phyloP scores from a whole-genome alignment of 495 filamentous ascomycete genomes.

The Hapsidospora chrysogenum region DNA sequence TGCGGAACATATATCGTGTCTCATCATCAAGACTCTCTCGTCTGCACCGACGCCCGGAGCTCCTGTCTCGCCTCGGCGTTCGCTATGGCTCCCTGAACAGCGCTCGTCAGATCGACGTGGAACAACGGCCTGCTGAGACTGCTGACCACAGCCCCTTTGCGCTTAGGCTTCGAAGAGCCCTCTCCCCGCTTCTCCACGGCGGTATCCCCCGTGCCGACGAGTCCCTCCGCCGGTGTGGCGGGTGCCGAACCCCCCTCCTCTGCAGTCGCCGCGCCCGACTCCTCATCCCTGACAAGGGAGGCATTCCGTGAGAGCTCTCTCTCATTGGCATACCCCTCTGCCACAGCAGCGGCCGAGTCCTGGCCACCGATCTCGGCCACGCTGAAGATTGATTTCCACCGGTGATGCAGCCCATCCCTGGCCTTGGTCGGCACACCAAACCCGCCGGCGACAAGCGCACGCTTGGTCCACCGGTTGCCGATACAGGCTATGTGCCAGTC shows the following conservation, averaged over 20 bases:
- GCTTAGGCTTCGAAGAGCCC: constrained; percentile 1
- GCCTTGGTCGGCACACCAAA: constrained; percentile 69
- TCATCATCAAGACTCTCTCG: too few relatives aligned
- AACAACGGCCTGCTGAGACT: constrained; percentile 83
- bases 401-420: constrained; percentile 32
- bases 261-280: not conserved
- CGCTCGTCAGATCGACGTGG: constrained; percentile 87
- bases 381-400: constrained; percentile 94
- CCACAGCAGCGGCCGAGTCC: constrained; percentile 42
- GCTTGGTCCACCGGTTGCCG: constrained; percentile 96
- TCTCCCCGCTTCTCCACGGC: not conserved
- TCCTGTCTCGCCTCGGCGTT: constrained; percentile 44
- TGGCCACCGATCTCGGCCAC: constrained; percentile 75
- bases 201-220: not conserved
- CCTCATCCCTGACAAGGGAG: constrained; percentile 13
- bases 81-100: constrained; percentile 72
- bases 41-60: not conserved
- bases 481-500: constrained; percentile 95
- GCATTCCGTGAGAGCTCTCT: constrained; percentile 5
- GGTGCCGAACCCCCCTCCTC: not conserved
- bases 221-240: not conserved
- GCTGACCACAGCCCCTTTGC: constrained; percentile 19
- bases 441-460: constrained; percentile 76
- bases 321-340: constrained; percentile 39
- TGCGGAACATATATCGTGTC: too few relatives aligned